These are phyloP conservation scores for Trametes sp. DNA, from an alignment of 1,284 basidiomycete species.

Conservation along the genomic window DNA sequence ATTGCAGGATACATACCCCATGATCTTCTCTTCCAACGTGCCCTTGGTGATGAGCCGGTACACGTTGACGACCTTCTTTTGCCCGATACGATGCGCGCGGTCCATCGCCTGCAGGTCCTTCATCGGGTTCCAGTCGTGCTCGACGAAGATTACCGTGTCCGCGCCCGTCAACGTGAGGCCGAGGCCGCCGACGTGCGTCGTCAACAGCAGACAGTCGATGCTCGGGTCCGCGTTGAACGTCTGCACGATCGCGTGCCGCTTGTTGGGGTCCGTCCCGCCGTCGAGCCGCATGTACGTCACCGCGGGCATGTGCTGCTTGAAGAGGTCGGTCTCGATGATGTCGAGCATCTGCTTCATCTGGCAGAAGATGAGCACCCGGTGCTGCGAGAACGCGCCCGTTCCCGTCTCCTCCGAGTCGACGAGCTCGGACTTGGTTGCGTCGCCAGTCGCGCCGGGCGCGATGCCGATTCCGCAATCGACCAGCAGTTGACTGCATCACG, in stretches of 20 bases:
- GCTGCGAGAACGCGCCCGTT: conserved; percentile 82
- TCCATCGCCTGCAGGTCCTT: conserved; percentile 99
- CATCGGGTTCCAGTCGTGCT: conserved; percentile 99
- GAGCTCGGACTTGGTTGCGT: conserved; percentile 68
- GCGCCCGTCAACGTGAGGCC: conserved; percentile 97
- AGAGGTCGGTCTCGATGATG: conserved; percentile 94
- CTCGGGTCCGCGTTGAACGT: conserved; percentile 98
- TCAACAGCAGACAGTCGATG: conserved; percentile 96
- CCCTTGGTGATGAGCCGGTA: conserved; percentile 97
- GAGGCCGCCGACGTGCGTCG: conserved; percentile 96
- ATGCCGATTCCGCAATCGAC: conserved; percentile 94
- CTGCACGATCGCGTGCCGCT: conserved; percentile 95
- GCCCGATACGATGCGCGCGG: conserved; percentile 96
- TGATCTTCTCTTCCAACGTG: conserved; percentile 99
- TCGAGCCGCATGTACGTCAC: conserved; percentile 99
- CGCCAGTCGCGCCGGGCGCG: conserved; percentile 51
- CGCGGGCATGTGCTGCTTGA: conserved; percentile 91
- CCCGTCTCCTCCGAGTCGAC: conserved; percentile 65
- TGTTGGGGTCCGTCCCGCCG: conserved; percentile 87
- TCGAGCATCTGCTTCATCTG: conserved; percentile 99
- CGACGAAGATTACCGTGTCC: conserved; percentile 99
- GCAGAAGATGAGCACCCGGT: conserved; percentile 98
- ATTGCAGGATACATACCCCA: conserved; percentile 77
- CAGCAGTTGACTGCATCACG: conserved; percentile 80
- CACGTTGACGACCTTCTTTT: conserved; percentile 99